These are phyloP conservation scores for Camillea tinctor DNA, from an alignment of 2,329 filamentous ascomycete genomes.

Conservation along the genomic window DNA sequence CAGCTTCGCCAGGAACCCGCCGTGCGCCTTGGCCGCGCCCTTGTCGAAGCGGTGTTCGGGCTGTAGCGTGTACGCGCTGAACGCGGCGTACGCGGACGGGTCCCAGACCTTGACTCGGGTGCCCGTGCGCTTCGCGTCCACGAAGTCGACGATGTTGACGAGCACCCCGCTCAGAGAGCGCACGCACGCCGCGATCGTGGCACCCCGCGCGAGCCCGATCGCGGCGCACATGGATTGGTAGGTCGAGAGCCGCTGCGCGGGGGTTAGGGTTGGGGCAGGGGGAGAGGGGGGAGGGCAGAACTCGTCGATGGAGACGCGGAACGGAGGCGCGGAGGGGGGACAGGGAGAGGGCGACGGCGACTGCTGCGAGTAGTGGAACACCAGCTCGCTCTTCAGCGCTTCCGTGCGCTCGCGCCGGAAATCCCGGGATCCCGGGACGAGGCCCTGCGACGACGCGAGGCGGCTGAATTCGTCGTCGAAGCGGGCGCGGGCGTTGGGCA, in stretches of 20 bases:
- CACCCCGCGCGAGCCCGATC: conserved; percentile 14
- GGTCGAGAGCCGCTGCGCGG: conserved; percentile 4
- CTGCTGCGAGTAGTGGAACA: conserved; percentile 1
- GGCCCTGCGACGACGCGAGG: conserved; percentile 25
- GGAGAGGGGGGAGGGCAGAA: background rate
- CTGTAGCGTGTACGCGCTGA: conserved; percentile 19
- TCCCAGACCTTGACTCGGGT: conserved; percentile 23
- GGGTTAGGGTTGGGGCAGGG: too few species aligned
- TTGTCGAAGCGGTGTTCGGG: conserved; percentile 15
- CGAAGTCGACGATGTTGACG: conserved; percentile 31
- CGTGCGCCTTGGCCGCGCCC: conserved; percentile 11
- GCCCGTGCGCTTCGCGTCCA: conserved; percentile 19
- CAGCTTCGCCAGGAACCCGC: conserved; percentile 18
- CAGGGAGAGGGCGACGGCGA: too few species aligned
- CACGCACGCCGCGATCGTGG: conserved; percentile 18
- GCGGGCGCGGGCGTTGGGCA: conserved; percentile 16
- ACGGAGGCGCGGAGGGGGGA: too few species aligned
- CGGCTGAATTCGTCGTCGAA: conserved; percentile 29
- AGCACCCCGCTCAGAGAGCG: conserved; percentile 19
- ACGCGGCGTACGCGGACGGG: conserved; percentile 16
- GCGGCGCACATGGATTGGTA: conserved; percentile 22
- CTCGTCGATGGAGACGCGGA: background rate
- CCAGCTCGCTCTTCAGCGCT: conserved; percentile 18
- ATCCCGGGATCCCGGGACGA: conserved; percentile 1
- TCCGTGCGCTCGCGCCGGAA: conserved; percentile 17